These are phyloP conservation scores for Smittium mucronatum DNA, from an alignment of 371 early-diverging fungal genomes.

Conservation along the genomic window DNA sequence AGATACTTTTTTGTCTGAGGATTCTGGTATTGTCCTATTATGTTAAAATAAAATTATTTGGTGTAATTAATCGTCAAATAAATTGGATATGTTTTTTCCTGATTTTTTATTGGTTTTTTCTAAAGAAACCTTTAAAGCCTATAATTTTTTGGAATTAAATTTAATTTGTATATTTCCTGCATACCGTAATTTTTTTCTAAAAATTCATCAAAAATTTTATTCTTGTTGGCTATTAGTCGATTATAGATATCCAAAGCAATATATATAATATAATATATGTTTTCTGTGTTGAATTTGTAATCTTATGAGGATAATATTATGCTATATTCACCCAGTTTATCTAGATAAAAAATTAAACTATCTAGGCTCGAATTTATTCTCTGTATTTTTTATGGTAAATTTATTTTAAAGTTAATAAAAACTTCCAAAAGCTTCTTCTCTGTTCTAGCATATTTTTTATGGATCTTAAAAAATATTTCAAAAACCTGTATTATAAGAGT, in stretches of 20 bases:
- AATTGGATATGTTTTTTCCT: background rate
- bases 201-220: background rate
- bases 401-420: too few relatives aligned
- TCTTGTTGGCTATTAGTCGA: background rate
- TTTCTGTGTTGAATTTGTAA: background rate
- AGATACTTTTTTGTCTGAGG: background rate
- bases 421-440: too few relatives aligned
- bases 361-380: background rate
- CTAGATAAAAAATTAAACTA: background rate
- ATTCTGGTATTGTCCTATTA: background rate
- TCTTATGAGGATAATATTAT: background rate
- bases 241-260: background rate
- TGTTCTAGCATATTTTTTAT: background rate
- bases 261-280: background rate
- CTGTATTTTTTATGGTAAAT: too few relatives aligned
- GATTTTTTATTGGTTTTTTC: background rate
- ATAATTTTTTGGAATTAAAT: background rate
- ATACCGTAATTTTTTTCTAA: background rate
- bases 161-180: background rate
- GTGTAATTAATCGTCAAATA: background rate
- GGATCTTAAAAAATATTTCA: background rate
- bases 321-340: background rate
- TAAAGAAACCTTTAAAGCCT: background rate
- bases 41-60: background rate
- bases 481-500: background rate